Evolutionary conservation across 2,329 filamentous ascomycete species (phyloP), one percentile per base, ranked within the genome.

Genomic region (Fusarium oxysporum): DNA sequence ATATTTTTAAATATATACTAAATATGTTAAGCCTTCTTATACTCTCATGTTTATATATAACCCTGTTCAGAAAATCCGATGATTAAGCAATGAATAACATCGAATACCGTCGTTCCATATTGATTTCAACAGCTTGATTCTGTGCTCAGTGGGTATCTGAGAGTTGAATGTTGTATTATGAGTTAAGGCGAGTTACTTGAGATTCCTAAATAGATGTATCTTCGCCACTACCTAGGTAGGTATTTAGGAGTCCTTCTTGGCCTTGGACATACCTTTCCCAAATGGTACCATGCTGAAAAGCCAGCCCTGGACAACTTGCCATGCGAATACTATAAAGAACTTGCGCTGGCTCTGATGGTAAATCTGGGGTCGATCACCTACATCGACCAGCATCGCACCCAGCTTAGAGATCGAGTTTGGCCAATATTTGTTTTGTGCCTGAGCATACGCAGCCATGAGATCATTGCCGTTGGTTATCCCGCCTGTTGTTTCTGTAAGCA

Each of bases 401-500:
- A 86, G 73, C 75, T 89, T 86, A 14, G 81, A 85, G 21, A 87
- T 68, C 0, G 83, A 77, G 8, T 68, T 72, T 1, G 85, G 82
- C 74, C 87, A 86, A 61, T 82, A 82, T 60, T 82, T 59, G n/a
- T n/a, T 80, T 47, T 81, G 81, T 10, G 82, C 78, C 40, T 85
- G 82, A 13, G 83, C 83, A 74, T 89, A 89, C 5, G 86, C 86
- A 23, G 85, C 84, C 48, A 88, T 84, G 59, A 89, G 81, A 64
- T 89, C 88, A 71, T 89, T 88, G 37, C 87, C 87, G 68, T 89
- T 89, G 17, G 87, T 89, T 59, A 89, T 79, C 56, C 86, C 86
- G n/a, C 86, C 86, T 87, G 17, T 30, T 47, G 25, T 44, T 47
- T 9, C 28, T 30, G 43, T 64, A 44, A 68, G 51, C 35, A 11